Percentiles rank a stretch among this genome's conserved stretches.
These are phyloP conservation scores for Meyerozyma guilliermondii DNA, from an alignment of 1,139 yeast species.

Conservation along the genomic window DNA sequence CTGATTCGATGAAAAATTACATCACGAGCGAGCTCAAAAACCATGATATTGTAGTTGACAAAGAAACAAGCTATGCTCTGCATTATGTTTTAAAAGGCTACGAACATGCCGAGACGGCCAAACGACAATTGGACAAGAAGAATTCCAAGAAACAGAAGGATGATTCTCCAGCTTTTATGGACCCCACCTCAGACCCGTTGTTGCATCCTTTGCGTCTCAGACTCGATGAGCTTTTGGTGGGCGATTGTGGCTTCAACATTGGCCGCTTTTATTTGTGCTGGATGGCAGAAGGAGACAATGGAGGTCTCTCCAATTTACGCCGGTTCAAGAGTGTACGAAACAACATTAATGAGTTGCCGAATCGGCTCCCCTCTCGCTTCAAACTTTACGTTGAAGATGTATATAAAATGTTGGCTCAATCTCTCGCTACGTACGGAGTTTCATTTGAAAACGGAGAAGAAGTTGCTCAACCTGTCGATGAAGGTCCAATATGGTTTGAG, in stretches of 20 bases:
- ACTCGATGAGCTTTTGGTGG: conserved; percentile 38
- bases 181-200: conserved; percentile 10
- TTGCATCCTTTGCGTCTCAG: conserved; percentile 19
- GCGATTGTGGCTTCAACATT: conserved; percentile 41
- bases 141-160: conserved; percentile 19
- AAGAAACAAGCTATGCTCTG: conserved; percentile 40
- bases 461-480: conserved; percentile 7
- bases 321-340: conserved; percentile 25
- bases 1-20: conserved; percentile 37
- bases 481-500: conserved; percentile 33
- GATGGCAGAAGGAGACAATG: conserved; percentile 34
- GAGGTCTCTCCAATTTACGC: conserved; percentile 34
- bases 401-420: conserved; percentile 27
- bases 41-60: conserved; percentile 43
- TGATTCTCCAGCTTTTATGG: conserved; percentile 9
- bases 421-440: conserved; percentile 26
- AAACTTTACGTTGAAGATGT: conserved; percentile 51
- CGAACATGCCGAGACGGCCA: conserved; percentile 26
- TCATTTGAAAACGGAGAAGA: conserved; percentile 32
- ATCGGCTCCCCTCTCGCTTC: conserved; percentile 31
- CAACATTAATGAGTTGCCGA: conserved; percentile 13
- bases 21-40: conserved; percentile 25
- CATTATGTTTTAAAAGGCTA: conserved; percentile 37
- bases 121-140: conserved; percentile 28
- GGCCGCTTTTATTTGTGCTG: conserved; percentile 45